Evolutionary conservation across 2,329 filamentous ascomycete species (phyloP), one percentile per base, ranked within the genome.

Genomic region (Cladophialophora yegresii): DNA sequence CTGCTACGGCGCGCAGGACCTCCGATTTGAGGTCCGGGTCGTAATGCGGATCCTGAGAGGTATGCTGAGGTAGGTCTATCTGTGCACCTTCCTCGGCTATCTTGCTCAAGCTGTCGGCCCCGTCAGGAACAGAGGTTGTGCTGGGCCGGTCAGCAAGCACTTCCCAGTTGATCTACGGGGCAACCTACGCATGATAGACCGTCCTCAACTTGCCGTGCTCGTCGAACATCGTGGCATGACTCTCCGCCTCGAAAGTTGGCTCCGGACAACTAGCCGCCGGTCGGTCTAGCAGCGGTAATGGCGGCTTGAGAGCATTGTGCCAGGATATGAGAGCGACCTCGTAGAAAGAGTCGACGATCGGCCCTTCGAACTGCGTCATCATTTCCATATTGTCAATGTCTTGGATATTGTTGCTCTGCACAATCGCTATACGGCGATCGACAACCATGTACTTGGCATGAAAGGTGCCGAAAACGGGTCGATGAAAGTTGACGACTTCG

Each of bases 341-440:
- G 72, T 91, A 92, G 26, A 93, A 76, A 1, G 86, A 85, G 70
- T 92, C 88, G 0, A 93, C 89, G 63, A 93, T 89, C 0, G 89
- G 85, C 0, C 90, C 90, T 76, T 93, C 89, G 0, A 92, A 73
- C 61, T 91, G 89, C 2, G 85, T 81, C 84, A 91, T 87, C 90
- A 93, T 92, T 75, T 93, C 90, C 61, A 92, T 65, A 69, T 93
- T 93, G 70, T 90, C 88, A 59, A 92, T 93, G 68, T 91, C 87
- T 74, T 84, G 82, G 56, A 93, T 89, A 71, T 93, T 93, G 74
- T 92, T 92, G 77, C 89, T 92, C 76, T 90, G 88, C 1, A 93
- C 74, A 1, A 90, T 78, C 0, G 84, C 90, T n/a, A 89, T 80
- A 66, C 84, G 85, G 6, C 90, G 82, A 74, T 93, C 90, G 1